These are phyloP conservation scores for Fonsecaea monophora DNA, from an alignment of 2,329 filamentous ascomycete genomes.

Conservation along the genomic window DNA sequence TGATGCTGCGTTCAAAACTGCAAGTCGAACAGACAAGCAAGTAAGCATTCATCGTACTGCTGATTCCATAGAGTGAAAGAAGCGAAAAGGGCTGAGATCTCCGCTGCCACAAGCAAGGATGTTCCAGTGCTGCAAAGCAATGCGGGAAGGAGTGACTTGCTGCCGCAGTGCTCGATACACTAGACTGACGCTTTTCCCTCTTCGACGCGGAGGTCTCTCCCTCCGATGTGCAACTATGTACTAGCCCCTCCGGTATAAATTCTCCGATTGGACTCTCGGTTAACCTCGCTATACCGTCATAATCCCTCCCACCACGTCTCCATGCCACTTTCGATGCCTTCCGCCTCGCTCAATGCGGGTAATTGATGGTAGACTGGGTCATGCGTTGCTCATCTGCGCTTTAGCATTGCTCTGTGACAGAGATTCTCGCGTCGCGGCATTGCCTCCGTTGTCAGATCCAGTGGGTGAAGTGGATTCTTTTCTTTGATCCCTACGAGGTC, in stretches of 20 bases:
- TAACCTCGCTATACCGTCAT: slow-evolving; percentile 13
- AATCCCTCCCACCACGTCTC: slow-evolving; percentile 7
- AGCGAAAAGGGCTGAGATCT: background rate
- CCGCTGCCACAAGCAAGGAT: background rate
- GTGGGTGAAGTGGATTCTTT: slow-evolving; percentile 6
- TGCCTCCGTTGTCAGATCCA: slow-evolving; percentile 12
- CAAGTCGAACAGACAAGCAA: background rate
- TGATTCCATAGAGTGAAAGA: background rate
- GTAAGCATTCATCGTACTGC: background rate
- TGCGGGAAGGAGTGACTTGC: slow-evolving; percentile 7
- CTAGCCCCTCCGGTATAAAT: background rate
- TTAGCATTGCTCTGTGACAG: background rate
- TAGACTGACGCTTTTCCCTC: slow-evolving; percentile 10
- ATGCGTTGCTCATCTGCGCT: slow-evolving; percentile 9
- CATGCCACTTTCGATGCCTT: slow-evolving; percentile 24
- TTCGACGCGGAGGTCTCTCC: slow-evolving; percentile 9
- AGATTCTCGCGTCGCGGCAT: slow-evolving; percentile 8
- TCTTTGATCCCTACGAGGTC: slow-evolving; percentile 1
- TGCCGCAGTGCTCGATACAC: slow-evolving; percentile 11
- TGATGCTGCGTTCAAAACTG: background rate
- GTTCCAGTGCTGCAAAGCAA: background rate
- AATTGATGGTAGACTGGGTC: slow-evolving; percentile 3
- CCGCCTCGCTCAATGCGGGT: slow-evolving; percentile 21
- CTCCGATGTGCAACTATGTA: slow-evolving; percentile 1
- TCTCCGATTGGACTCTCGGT: slow-evolving; percentile 11